Evolutionary conservation across 2,329 filamentous ascomycete species (phyloP).

Genomic region (Aspergillus sp.): DNA sequence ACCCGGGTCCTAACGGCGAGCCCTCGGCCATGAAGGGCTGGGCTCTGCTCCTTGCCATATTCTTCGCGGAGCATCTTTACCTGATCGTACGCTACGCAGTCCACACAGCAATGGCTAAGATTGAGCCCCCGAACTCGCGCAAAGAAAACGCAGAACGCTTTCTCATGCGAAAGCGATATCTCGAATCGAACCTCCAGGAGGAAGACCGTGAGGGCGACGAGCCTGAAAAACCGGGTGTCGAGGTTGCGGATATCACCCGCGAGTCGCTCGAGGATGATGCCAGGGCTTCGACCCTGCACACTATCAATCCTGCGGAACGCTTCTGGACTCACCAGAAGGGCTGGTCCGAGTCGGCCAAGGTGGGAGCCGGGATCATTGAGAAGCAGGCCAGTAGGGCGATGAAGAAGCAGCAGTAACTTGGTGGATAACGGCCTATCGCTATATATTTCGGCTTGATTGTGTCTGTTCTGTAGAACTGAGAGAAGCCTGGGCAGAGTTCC

Average conservation of each 20-base stretch:
- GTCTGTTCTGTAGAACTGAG: not conserved
- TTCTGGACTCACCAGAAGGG: slow-evolving; percentile 39
- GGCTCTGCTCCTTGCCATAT: slow-evolving; percentile 70
- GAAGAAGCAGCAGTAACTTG: slow-evolving; percentile 29
- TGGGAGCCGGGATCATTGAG: slow-evolving; percentile 34
- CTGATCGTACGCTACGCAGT: slow-evolving; percentile 67
- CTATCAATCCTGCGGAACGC: slow-evolving; percentile 22
- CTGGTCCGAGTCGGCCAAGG: slow-evolving; percentile 34
- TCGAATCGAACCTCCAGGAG: slow-evolving; percentile 41
- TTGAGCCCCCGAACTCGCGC: slow-evolving; percentile 78
- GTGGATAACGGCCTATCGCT: too few relatives aligned
- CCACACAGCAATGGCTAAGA: slow-evolving; percentile 61
- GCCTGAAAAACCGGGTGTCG: slow-evolving; percentile 3
- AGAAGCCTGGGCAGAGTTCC: too few relatives aligned
- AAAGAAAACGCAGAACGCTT: slow-evolving; percentile 77
- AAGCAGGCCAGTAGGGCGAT: slow-evolving; percentile 14
- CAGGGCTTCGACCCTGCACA: slow-evolving; percentile 23
- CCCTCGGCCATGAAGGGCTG: slow-evolving; percentile 61
- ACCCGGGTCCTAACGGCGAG: slow-evolving; percentile 35
- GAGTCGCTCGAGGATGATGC: slow-evolving; percentile 36
- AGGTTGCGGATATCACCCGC: slow-evolving; percentile 24
- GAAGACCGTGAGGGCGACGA: slow-evolving; percentile 16
- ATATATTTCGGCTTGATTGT: not conserved
- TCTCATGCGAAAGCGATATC: slow-evolving; percentile 65
- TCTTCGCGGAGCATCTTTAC: slow-evolving; percentile 84